Conservation (phyloP, 441 rosid species). For the Erysimum pusillum region DNA sequence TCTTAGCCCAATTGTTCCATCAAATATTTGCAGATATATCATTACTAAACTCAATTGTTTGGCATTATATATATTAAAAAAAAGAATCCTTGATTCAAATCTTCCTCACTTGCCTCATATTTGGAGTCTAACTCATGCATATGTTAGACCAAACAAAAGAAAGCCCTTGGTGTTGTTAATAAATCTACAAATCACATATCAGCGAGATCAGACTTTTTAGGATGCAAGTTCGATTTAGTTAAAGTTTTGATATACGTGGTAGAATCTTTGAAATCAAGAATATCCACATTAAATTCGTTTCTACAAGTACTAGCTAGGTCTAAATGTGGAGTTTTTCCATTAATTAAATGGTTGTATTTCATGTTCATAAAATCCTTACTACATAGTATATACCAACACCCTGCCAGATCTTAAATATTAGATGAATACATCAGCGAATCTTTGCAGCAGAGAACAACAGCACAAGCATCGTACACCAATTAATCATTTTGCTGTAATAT, state of each 20-base stretch:
- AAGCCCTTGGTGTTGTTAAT: not conserved
- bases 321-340: not conserved
- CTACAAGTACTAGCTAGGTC: not conserved
- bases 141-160: not conserved
- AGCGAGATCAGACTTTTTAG: not conserved
- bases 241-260: not conserved
- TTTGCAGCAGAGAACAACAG: conserved; percentile 17
- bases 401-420: not conserved
- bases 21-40: not conserved
- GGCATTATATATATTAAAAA: not conserved
- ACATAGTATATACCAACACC: too few species aligned
- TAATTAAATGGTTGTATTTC: not conserved
- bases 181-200: not conserved
- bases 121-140: not conserved
- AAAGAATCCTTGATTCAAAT: not conserved
- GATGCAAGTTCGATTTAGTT: not conserved
- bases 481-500: not conserved
- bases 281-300: not conserved
- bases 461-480: conserved; percentile 9
- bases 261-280: not conserved
- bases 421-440: conserved; percentile 14
- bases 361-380: too few species aligned
- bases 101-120: conserved; percentile 4
- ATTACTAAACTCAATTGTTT: conserved; percentile 1
- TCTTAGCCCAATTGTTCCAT: not conserved